A percentile compares a stretch with the other conserved stretches of the same genome.
Conservation (phyloP, 2,329 filamentous ascomycete species). For the Pseudovirgaria hyperparasitica region DNA sequence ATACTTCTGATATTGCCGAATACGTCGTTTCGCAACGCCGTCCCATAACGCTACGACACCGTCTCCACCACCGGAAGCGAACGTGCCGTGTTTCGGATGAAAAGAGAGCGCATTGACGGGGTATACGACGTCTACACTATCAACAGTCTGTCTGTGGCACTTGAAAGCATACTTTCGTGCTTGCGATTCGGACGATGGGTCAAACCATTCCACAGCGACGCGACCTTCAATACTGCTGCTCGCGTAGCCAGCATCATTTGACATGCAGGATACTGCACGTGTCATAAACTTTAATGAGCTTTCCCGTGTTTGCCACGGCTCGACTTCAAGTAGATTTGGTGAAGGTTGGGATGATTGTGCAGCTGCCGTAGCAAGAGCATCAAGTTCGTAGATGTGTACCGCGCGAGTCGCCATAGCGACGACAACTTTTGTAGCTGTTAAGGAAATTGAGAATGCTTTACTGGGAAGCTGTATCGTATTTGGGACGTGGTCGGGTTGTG, state of each 20-base stretch:
- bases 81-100: conserved; percentile 70
- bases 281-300: conserved; percentile 95
- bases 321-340: conserved; percentile 37
- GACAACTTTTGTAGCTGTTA: conserved; percentile 74
- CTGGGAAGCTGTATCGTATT: conserved; percentile 60
- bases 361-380: conserved; percentile 46
- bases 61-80: conserved; percentile 81
- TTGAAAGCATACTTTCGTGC: conserved; percentile 97
- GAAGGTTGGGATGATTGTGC: conserved; percentile 29
- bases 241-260: conserved; percentile 87
- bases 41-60: conserved; percentile 91
- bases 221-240: conserved; percentile 87
- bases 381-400: conserved; percentile 89
- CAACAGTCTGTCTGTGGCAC: conserved; percentile 71
- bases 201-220: conserved; percentile 96
- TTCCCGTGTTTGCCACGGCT: conserved; percentile 88
- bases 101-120: conserved; percentile 85
- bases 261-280: conserved; percentile 87
- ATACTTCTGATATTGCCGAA: conserved; percentile 80
- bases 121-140: conserved; percentile 70
- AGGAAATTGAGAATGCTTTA: conserved; percentile 76
- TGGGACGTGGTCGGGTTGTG: conserved; percentile 38
- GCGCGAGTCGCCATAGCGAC: conserved; percentile 90
- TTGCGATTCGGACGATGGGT: conserved; percentile 75
- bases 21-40: conserved; percentile 75